phyloP scores from a whole-genome alignment of 148 eudicot genomes.

The Chenopodium formosanum region DNA sequence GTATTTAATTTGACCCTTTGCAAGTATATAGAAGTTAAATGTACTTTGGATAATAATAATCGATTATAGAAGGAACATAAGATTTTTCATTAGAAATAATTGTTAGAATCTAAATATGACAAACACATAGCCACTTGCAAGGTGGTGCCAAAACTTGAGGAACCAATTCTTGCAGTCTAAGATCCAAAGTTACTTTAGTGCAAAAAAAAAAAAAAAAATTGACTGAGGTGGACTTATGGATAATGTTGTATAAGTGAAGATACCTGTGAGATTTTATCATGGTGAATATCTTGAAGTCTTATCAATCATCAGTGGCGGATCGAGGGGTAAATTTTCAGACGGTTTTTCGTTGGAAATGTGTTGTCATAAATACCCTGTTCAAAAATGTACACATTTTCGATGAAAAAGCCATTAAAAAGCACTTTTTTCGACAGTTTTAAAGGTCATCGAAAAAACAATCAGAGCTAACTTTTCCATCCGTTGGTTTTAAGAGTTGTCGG shows the following conservation, averaged over 20 bases:
- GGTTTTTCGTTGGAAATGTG: no score
- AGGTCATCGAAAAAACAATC: no score
- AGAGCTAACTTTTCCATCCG: no score
- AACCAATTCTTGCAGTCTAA: neutral
- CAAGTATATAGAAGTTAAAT: neutral
- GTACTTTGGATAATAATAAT: neutral
- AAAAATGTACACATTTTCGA: no score
- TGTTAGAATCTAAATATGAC: neutral
- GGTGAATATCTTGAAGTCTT: neutral
- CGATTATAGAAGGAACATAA: neutral
- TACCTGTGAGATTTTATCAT: neutral
- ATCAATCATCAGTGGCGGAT: no score
- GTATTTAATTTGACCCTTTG: neutral
- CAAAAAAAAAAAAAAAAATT: neutral
- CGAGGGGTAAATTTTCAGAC: no score
- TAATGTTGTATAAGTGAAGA: neutral
- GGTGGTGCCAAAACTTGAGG: neutral
- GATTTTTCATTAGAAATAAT: no score
- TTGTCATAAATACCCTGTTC: no score
- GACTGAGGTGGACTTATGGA: neutral
- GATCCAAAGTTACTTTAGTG: neutral
- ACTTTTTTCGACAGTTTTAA: no score
- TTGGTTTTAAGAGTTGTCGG: no score
- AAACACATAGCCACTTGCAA: slow-evolving; percentile 4
- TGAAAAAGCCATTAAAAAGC: no score